Evolutionary conservation across 2,329 filamentous ascomycete species (phyloP), one percentile per base, ranked within the genome.

Genomic region (Xylariaceae sp.): DNA sequence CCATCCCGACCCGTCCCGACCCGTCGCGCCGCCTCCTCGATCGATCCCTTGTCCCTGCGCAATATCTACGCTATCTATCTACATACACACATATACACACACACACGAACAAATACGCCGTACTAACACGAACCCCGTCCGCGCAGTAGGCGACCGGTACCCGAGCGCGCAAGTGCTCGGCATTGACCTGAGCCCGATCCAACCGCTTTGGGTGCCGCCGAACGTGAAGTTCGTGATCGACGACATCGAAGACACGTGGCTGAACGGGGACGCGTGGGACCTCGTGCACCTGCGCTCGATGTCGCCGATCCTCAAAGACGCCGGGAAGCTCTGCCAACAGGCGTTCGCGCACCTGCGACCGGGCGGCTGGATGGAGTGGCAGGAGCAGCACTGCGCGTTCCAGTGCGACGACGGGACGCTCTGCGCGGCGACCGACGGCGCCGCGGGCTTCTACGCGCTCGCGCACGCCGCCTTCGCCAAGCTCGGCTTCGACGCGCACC

Each of bases 31-130:
- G n/a, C n/a, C n/a, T n/a, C n/a, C n/a, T n/a, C n/a, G n/a, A n/a
- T n/a, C n/a, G n/a, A n/a, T n/a, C n/a, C n/a, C n/a, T n/a, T n/a
- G n/a, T n/a, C n/a, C n/a, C n/a, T n/a, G n/a, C n/a, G n/a, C n/a
- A n/a, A n/a, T n/a, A n/a, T n/a, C n/a, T n/a, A n/a, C n/a, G n/a
- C n/a, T n/a, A n/a, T n/a, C 32, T 37, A 37, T 16, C 32, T 37
- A 37, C 76, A 2, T 76, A 78, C 2, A 80, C 79, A 19, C 77
- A 81, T 60, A 75, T 77, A 77, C 81, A 10, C 88, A 88, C 65
- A 77, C 84, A n/a, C 76, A 75, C 7, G 87, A 87, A 71, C 74
- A 86, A 55, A 78, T n/a, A n/a, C n/a, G n/a, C n/a, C n/a, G 4
- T 26, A 89, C 9, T 85, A 88, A 87, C 67, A 26, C 23, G 78